Evolutionary conservation across 345 rosid species (phyloP).

Genomic region (Eucalyptus pauciflora): DNA sequence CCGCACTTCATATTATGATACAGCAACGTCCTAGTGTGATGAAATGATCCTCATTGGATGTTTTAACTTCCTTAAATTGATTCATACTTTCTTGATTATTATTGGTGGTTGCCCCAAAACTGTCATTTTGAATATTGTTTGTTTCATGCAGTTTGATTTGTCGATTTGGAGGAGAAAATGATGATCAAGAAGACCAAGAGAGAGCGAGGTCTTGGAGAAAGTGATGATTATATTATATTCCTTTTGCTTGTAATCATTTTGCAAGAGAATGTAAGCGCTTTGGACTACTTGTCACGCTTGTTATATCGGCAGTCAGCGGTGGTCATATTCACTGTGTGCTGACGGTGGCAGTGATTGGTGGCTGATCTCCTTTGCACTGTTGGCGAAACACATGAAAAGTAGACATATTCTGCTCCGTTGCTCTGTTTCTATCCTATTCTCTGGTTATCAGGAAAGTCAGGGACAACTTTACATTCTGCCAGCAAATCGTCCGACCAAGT

Average conservation of each 20-base stretch:
- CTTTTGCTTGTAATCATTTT: not conserved
- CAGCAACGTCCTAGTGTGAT: not conserved
- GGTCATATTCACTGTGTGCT: not conserved
- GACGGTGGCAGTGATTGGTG: not conserved
- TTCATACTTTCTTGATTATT: not conserved
- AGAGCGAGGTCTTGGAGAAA: not conserved
- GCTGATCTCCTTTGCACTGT: not conserved
- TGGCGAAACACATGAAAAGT: not conserved
- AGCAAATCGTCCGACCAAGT: slow-evolving; percentile 33
- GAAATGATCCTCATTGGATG: not conserved
- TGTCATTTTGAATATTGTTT: not conserved
- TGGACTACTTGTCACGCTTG: not conserved
- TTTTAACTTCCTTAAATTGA: not conserved
- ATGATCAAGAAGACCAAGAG: not conserved
- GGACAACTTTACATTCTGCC: slow-evolving; percentile 20
- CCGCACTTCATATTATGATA: not conserved
- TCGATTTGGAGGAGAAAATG: not conserved
- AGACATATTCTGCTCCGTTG: not conserved
- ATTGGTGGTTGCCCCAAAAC: not conserved
- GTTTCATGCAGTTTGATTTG: not conserved
- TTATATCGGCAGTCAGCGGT: not conserved
- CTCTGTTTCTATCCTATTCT: not conserved
- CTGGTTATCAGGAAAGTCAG: not conserved
- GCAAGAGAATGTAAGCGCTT: not conserved
- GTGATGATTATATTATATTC: not conserved